Base-by-base conservation (phyloP, 257 asterid genomes). In the Solanum medicagineum region DNA sequence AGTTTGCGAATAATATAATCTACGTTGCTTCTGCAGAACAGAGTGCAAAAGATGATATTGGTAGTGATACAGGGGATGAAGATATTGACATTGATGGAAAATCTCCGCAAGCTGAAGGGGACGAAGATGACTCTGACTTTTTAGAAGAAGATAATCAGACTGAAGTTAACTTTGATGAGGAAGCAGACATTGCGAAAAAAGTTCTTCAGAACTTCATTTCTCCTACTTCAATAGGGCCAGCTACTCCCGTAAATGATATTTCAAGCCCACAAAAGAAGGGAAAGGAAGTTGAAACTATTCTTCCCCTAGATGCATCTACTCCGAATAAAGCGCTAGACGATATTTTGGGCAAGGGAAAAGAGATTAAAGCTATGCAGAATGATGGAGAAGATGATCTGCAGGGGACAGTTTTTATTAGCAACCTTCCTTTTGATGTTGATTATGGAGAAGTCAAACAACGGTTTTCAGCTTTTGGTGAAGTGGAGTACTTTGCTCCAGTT, bases 401-500 rank as follows among this genome's bases (percentile, higher is more conserved):
- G 86, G 90, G 92, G 84, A 95, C 98, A 11, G 47, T 95, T 89
- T 97, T 97, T 91, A 89, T 97, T 42, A 94, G 89, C 91, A 95
- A 97, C 73, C 94, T 97, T 87, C 99, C 98, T 55, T 97, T 94
- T 89, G 98, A 95, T 40, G 85, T 90, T 77, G 90, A 92, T 60
- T 74, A 47, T 17, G 94, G 94, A 84, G 99, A 97, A 90, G 98
- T 97, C 88, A 94, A 91, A 84, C 94, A 92, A 81, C 94, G 97
- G 8, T 94, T 97, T 90, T 90, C 94, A 77, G 92, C 94, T 63
- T 95, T 94, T 89, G 99, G 98, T 83, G 94, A 88, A 88, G 96
- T 96, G 83, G 91, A 94, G 88, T 92, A 94, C 75, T 96, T 91
- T 85, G 29, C 91, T 79, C 98, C 94, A 19, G 98, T 95, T 92